Conservation (phyloP, 768 basidiomycete species). For the Gautieria morchelliformis region DNA sequence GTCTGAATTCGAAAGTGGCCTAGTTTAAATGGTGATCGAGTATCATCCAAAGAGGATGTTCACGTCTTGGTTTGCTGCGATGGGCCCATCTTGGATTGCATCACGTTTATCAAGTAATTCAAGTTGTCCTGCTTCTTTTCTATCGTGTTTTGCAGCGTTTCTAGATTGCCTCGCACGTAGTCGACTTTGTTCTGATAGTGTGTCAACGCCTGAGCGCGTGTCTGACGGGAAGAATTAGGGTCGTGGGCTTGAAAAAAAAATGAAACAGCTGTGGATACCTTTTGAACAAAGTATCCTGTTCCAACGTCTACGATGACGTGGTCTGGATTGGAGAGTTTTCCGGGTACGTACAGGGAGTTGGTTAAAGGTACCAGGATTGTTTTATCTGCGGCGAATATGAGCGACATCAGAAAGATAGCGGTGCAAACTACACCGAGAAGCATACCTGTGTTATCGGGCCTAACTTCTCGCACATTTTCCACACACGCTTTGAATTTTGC, state of each 20-base stretch:
- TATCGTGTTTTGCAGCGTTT: constrained; percentile 81
- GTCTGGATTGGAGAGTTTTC: constrained; percentile 71
- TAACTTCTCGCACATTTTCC: constrained; percentile 69
- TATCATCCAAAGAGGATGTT: not conserved
- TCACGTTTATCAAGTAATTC: constrained; percentile 58
- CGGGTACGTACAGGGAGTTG: constrained; percentile 92
- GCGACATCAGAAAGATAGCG: not conserved
- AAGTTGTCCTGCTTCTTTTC: constrained; percentile 87
- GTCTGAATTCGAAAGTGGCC: too few species aligned
- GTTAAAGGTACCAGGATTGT: constrained; percentile 87
- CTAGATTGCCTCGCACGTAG: constrained; percentile 75
- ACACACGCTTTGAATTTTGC: constrained; percentile 85
- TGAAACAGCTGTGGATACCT: constrained; percentile 38
- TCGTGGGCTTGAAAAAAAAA: not conserved
- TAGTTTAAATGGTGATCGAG: too few species aligned
- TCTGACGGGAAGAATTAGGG: constrained; percentile 36
- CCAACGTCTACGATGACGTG: constrained; percentile 93
- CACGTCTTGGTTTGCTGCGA: not conserved
- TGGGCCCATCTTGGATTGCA: constrained; percentile 50
- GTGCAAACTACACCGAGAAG: not conserved
- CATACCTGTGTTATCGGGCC: constrained; percentile 45
- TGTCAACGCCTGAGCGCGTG: constrained; percentile 66
- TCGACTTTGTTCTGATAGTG: constrained; percentile 78
- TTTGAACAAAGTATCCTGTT: constrained; percentile 93
- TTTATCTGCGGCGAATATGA: constrained; percentile 48